These are phyloP conservation scores for Pichia sp. DNA, from an alignment of 1,139 yeast genomes.

Conservation along the genomic window DNA sequence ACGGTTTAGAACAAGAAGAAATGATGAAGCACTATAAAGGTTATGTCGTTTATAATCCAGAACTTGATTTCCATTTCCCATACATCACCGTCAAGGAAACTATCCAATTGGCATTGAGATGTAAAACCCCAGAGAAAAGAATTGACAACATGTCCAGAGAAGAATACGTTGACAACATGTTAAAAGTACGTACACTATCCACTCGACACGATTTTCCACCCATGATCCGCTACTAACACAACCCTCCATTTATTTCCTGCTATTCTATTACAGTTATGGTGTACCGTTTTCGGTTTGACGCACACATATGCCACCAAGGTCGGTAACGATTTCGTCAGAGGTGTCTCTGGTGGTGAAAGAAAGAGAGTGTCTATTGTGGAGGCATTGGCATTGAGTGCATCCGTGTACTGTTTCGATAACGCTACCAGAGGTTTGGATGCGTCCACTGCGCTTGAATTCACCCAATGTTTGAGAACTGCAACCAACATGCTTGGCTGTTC, in stretches of 20 bases:
- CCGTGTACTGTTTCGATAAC: constrained; percentile 65
- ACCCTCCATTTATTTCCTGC: constrained; percentile 30
- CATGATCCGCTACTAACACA: constrained; percentile 29
- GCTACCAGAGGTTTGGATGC: constrained; percentile 71
- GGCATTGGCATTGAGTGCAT: constrained; percentile 6
- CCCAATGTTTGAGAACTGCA: constrained; percentile 9
- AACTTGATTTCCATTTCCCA: constrained; percentile 37
- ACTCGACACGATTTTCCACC: constrained; percentile 33
- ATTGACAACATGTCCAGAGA: constrained; percentile 16
- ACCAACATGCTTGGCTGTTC: constrained; percentile 46
- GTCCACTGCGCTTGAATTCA: constrained; percentile 44
- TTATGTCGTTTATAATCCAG: constrained; percentile 36
- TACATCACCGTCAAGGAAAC: constrained; percentile 38
- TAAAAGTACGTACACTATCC: constrained; percentile 37
- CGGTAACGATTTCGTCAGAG: constrained; percentile 64
- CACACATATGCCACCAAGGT: constrained; percentile 9
- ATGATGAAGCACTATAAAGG: constrained; percentile 42
- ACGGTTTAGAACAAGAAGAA: constrained; percentile 52
- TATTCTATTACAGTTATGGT: constrained; percentile 42
- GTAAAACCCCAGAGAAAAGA: constrained; percentile 29
- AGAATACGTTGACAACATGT: constrained; percentile 18
- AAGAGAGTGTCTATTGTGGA: constrained; percentile 45
- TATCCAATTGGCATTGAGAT: constrained; percentile 34
- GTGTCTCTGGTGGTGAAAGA: constrained; percentile 78
- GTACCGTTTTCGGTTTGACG: constrained; percentile 11